phyloP scores from a whole-genome alignment of 1,284 basidiomycete genomes.

The Ceratobasidium papillatum region DNA sequence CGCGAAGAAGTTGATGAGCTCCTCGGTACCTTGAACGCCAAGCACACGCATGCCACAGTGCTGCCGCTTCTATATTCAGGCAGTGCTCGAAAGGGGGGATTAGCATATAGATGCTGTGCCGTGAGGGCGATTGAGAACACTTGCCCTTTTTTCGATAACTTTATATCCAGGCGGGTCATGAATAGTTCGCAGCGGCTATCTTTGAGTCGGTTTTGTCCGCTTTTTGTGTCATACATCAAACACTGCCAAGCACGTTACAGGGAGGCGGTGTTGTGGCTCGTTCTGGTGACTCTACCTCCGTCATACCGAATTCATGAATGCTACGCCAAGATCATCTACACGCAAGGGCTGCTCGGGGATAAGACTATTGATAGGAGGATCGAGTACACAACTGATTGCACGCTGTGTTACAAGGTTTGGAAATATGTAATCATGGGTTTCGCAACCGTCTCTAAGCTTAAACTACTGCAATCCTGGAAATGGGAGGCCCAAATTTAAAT shows the following conservation, averaged over 20 bases:
- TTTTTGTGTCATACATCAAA: not conserved
- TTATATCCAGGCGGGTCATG: not conserved
- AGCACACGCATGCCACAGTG: not conserved
- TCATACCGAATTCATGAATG: not conserved
- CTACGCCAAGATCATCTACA: not conserved
- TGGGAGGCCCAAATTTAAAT: no score
- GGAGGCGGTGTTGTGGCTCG: not conserved
- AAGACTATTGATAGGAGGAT: not conserved
- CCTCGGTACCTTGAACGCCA: not conserved
- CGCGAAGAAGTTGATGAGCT: not conserved
- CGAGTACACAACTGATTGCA: no score
- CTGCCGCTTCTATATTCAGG: not conserved
- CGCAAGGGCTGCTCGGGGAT: not conserved
- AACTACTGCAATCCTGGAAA: no score
- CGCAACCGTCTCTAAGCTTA: no score
- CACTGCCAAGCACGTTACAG: not conserved
- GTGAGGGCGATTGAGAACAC: not conserved
- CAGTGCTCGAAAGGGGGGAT: not conserved
- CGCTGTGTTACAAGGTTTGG: no score
- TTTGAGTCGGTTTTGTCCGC: not conserved
- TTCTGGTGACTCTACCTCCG: not conserved
- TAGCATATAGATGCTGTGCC: not conserved
- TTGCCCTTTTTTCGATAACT: not conserved
- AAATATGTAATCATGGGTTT: no score
- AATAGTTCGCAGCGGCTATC: not conserved